Base-by-base conservation (phyloP, 2,329 filamentous ascomycete species). In the Colletotrichum endophyticum region DNA sequence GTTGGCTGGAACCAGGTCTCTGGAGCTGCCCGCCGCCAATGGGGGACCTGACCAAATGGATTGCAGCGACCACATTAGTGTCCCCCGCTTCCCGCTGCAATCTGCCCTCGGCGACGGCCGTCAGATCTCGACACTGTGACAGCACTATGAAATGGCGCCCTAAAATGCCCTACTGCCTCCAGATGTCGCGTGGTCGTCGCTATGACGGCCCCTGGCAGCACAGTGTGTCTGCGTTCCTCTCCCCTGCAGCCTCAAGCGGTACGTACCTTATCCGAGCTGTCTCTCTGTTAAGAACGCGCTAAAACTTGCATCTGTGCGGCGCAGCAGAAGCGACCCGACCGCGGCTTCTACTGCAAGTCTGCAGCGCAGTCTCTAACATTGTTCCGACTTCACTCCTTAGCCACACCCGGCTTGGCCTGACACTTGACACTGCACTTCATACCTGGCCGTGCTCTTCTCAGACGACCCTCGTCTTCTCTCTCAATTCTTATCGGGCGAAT, bases 231-330 rank as follows among this genome's bases (percentile, higher is more conserved):
- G 19, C 12, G 6, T 22, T 13, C 12, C 53, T 36, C 39, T 12
- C 19, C 68, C 67, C 56, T 36, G 63, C 39, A 63, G 28, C 11
- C 28, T 44, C n/a, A 11, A 16, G 12, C 8, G 32, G 59, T 56
- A 76, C 70, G 63, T 76, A 53, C 32, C 28, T n/a, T 11, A 19
- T 11, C 22, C 15, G n/a, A 53, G 11, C 44, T 53, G 44, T 53
- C 44, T 53, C 6, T 22, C 34, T 34, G 22, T 63, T n/a, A 28
- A 57, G 30, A 53, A 34, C 28, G 70, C 70, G 73, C 70, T 73
- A 76, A 73, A 73, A 73, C n/a, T 63, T 69, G 64, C 44, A 66
- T 76, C 59, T 74, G 70, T 73, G 74, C 74, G 70, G 74, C 59
- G 74, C 57, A 70, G 63, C 70, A 76, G 27, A 73, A 63, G 39